These are phyloP conservation scores for Amorphotheca resinae DNA, from an alignment of 495 filamentous ascomycete genomes.

Conservation along the genomic window DNA sequence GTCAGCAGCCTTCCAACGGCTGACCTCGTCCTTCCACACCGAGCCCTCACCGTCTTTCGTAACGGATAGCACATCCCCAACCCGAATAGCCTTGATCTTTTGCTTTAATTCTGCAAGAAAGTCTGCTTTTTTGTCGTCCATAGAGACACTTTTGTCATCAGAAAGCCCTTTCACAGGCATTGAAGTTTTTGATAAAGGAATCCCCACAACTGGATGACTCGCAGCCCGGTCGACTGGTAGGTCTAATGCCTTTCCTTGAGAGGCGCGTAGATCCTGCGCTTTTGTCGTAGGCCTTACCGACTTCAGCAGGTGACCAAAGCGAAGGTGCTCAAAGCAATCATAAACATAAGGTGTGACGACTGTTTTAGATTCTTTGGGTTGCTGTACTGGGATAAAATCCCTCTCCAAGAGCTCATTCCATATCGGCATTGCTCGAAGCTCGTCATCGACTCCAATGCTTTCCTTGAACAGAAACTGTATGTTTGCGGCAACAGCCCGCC, in stretches of 20 bases:
- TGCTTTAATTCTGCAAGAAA: not conserved
- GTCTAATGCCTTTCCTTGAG: constrained; percentile 4
- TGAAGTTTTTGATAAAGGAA: not conserved
- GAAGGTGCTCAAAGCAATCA: constrained; percentile 47
- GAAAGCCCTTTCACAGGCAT: not conserved
- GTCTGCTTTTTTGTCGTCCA: not conserved
- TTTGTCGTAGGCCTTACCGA: constrained; percentile 7
- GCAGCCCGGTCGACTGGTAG: not conserved
- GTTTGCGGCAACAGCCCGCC: constrained; percentile 40
- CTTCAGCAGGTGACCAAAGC: constrained; percentile 39
- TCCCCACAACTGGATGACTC: not conserved
- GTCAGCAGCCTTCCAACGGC: constrained; percentile 23
- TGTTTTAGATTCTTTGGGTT: constrained; percentile 29
- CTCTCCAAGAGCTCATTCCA: constrained; percentile 28
- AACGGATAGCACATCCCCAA: constrained; percentile 40
- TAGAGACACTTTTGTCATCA: not conserved
- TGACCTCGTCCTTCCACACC: constrained; percentile 39
- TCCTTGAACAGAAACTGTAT: constrained; percentile 54
- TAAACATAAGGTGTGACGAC: constrained; percentile 57
- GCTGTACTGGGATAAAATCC: constrained; percentile 13
- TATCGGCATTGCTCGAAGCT: constrained; percentile 26
- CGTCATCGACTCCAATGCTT: constrained; percentile 26
- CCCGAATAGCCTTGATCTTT: constrained; percentile 18
- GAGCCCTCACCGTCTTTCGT: constrained; percentile 30
- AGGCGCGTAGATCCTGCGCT: constrained; percentile 11